Percentiles rank a stretch among this genome's conserved stretches.
Conservation (phyloP, 257 asterid genomes). For the Nicotiana sylvestris region DNA sequence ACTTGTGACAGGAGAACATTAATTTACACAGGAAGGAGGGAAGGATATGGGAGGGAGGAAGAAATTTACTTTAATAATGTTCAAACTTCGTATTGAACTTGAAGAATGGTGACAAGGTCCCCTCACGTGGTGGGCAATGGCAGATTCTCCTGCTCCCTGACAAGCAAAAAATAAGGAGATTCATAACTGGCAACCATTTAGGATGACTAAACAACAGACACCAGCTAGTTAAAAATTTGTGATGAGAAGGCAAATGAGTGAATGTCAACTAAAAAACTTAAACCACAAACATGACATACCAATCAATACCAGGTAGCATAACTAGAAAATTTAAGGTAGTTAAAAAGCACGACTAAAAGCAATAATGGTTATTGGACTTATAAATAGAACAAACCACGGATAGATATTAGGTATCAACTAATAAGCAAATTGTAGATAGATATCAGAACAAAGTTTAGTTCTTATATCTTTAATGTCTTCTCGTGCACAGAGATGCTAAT, state of each 20-base stretch:
- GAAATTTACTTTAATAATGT: conserved; percentile 49
- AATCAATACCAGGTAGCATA: not conserved
- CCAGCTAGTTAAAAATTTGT: not conserved
- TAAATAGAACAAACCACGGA: not conserved
- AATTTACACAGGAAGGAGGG: not conserved
- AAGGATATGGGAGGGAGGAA: conserved; percentile 3
- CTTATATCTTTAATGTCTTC: not conserved
- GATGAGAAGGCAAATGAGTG: not conserved
- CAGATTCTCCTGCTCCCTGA: conserved; percentile 56
- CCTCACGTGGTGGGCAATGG: conserved; percentile 70
- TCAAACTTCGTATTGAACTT: conserved; percentile 47
- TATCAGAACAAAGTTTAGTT: not conserved
- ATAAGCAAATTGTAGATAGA: not conserved
- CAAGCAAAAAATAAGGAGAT: conserved; percentile 24
- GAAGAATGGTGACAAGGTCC: conserved; percentile 73
- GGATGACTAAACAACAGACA: conserved; percentile 11
- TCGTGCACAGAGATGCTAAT: not conserved
- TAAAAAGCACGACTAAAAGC: not conserved
- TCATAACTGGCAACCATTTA: not conserved
- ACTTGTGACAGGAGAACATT: not conserved
- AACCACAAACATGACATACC: not conserved
- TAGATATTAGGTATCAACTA: not conserved
- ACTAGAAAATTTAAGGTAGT: not conserved
- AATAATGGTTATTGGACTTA: not conserved
- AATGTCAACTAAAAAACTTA: not conserved